Evolutionary conservation across 805 yeast genomes (phyloP), one percentile per base, ranked within the genome.

Genomic region (Brettanomyces nanus): DNA sequence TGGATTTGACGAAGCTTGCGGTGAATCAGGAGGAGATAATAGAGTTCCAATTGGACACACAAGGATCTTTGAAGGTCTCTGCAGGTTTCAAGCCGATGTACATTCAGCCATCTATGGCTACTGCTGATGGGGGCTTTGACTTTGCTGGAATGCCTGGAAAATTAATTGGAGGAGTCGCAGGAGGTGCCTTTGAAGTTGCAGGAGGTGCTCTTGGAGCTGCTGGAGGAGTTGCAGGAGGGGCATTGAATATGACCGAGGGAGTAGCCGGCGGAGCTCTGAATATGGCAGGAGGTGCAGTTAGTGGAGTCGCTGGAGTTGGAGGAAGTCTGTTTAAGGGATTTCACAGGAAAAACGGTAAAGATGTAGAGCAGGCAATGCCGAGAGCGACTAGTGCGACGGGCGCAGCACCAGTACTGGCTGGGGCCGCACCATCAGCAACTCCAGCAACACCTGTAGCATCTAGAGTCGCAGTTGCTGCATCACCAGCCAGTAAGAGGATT

Each of bases 61-160:
- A 78, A 53, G 94, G 94, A 43, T 45, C 62, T 1, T 60, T 81
- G n/a, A 61, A 67, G 39, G 52, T 79, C 40, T 61, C 65, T 32
- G 79, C 75, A 3, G 59, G 64, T 1, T 84, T 82, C 59, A 54
- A 52, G 31, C 87, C 90, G 17, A 74, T 76, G 48, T 84, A 81
- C 54, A 59, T 76, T 33, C 73, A 82, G 55, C 85, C 90, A n/a
- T 59, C 62, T 35, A 56, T 80, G 31, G 63, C 59, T 6, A 71
- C 71, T 14, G 61, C 65, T 39, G 73, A 70, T 17, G 49, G 73
- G 39, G 71, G 69, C 49, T 64, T 68, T 21, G 71, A 69, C 31
- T 68, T 64, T 18, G 71, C 65, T 11, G 44, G 34, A 19, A 19
- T 37, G 3, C 58, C 64, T 15, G 60, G 66, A 4, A 65, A 61